These are phyloP conservation scores for Debaryomyces tyrocola DNA, from an alignment of 805 yeast genomes.

Conservation along the genomic window DNA sequence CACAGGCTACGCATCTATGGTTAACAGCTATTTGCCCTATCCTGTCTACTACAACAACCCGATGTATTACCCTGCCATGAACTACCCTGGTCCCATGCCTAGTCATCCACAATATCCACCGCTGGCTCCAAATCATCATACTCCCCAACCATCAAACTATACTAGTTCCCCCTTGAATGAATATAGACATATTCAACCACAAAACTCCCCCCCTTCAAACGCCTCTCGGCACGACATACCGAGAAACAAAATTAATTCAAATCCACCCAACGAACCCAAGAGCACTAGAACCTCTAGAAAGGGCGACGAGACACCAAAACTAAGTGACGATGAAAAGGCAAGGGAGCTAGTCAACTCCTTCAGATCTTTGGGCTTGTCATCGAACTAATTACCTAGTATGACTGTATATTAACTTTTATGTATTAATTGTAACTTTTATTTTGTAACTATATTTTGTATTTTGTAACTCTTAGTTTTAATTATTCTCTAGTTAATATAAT, in stretches of 20 bases:
- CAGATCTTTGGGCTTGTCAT: constrained; percentile 6
- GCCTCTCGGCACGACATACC: too few species aligned
- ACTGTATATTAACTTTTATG: too few species aligned
- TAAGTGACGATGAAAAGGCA: constrained; percentile 29
- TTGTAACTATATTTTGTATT: too few species aligned
- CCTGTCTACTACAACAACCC: constrained; percentile 10
- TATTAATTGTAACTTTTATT: too few species aligned
- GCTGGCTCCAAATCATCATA: background rate
- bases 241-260: too few species aligned
- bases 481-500: too few species aligned
- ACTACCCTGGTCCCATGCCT: background rate
- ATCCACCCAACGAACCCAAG: too few species aligned
- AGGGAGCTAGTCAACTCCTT: constrained; percentile 29
- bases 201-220: too few species aligned
- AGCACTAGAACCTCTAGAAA: too few species aligned
- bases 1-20: constrained; percentile 1
- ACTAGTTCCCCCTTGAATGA: too few species aligned
- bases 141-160: background rate
- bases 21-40: constrained; percentile 4
- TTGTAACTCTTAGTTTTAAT: too few species aligned
- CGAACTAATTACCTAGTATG: background rate
- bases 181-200: too few species aligned
- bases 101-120: background rate
- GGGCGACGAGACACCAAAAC: background rate
- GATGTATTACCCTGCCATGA: background rate